Base-by-base conservation (phyloP, 208 protist species). In the Acanthamoeba royreba region DNA sequence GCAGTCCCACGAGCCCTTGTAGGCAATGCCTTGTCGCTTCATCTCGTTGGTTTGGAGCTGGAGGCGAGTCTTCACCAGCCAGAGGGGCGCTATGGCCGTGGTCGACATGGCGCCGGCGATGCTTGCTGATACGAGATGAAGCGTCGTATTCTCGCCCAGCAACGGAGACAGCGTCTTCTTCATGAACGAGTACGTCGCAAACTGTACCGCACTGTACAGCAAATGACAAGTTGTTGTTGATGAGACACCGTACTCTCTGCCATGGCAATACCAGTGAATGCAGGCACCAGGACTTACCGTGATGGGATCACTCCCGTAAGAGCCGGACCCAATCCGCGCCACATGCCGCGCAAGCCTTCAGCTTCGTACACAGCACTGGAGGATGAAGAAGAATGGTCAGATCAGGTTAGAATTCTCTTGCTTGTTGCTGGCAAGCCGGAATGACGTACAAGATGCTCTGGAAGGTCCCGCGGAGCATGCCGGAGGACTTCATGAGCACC, bases 21-120 rank as follows among this genome's bases (percentile, higher is more conserved):
- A 93, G 77, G 43, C 77, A 25, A 58, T n/a, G 25, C 77, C 66
- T 40, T 79, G 28, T 19, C 66, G 66, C 38, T 79, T 79, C 66
- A 79, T 79, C 28, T 79, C 66, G 66, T 79, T 79, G 28, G 66
- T 79, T 42, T 96, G 93, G 58, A 96, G 87, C 63, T 96, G 95
- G 45, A 96, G 52, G 53, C 95, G 42, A n/a, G 95, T 91, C 42
- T 96, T 96, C 17, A 96, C 40, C 22, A 94, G 35, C 92, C 95
- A 94, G 40, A 96, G 85, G 9, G 95, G 95, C 47, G 42, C 35
- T 17, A 90, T 94, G 1, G 45, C 15, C 19, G 93, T 94, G 19
- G 79, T 93, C 4, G 94, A 90, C 19, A 81, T 91, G 42, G 22
- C n/a, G 25, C 94, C 91, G 2, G 94, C 81, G 47, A 45, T 28